Evolutionary conservation across 1,139 yeast species (phyloP), one percentile per base, ranked within the genome.

Genomic region (Candida tunisiensis): DNA sequence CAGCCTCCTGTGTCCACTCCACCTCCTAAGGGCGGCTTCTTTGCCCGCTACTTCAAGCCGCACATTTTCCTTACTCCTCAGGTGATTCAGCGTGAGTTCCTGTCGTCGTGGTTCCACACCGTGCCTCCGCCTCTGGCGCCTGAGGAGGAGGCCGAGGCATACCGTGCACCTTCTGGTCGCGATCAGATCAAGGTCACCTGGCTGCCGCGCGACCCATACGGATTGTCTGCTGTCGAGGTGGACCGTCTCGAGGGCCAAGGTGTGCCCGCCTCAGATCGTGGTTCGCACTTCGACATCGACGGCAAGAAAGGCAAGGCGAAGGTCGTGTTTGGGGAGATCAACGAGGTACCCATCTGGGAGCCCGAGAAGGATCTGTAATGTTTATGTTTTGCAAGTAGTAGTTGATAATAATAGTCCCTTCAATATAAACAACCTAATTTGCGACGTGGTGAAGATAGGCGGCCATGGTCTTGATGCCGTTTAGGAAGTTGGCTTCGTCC

Each of bases 401-500:
- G 25, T 19, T 40, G 38, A 24, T 41, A 34, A 27, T 15, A 6
- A 15, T 5, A 6, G 6, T 10, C 23, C 11, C 17, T 16, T 12
- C 12, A 16, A 13, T 17, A 8, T 16, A 8, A 8, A 8, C n/a
- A 10, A 9, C 4, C 14, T 15, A 8, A 11, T 6, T 6, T 11
- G 25, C 8, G 42, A 75, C 74, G 59, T 77, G 85, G 57, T 85
- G 95, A 50, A 88, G 65, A 57, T 82, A 88, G 14, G 95, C 93
- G 39, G 92, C 80, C 55, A 88, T 68, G 16, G 94, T 77, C 64
- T 91, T 91, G 47, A 79, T 74, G 36, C 99, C 99, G 49, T 80
- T 78, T 42, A 88, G 73, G 56, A 80, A 91, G 63, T 91, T 91
- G 40, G 78, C 59, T 29, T 82, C 61, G 51, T 91, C 78, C 47